Conservation (phyloP, 2,329 filamentous ascomycete genomes). For the Chaetomium globosum region DNA sequence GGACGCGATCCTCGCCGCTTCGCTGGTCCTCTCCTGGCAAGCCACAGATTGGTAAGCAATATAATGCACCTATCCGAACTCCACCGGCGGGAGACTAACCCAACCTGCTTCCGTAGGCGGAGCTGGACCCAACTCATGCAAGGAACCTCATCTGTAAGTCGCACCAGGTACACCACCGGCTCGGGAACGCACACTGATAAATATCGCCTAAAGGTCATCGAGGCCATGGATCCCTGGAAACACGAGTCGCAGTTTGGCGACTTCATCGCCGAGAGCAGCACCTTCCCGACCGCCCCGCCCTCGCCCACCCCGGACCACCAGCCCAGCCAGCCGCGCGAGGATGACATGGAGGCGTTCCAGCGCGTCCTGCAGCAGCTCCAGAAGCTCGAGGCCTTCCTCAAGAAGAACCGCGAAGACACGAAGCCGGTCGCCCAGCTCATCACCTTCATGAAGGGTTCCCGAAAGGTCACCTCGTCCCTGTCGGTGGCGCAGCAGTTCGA, state of each 20-base stretch:
- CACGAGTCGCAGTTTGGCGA: constrained; percentile 84
- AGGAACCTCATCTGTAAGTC: constrained; percentile 80
- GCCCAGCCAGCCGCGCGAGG: constrained; percentile 65
- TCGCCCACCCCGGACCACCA: constrained; percentile 65
- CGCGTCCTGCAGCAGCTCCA: constrained; percentile 67
- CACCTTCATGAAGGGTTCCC: constrained; percentile 71
- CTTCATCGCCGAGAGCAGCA: constrained; percentile 78
- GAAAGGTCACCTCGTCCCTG: constrained; percentile 69
- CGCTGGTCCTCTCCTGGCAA: constrained; percentile 92
- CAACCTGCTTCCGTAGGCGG: constrained; percentile 61
- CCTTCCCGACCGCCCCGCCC: constrained; percentile 67
- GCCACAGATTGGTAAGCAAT: constrained; percentile 85
- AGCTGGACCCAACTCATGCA: constrained; percentile 93
- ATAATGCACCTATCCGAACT: constrained; percentile 39
- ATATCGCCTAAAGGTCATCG: constrained; percentile 66
- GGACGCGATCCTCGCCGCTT: constrained; percentile 88
- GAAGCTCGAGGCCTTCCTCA: constrained; percentile 68
- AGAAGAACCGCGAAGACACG: constrained; percentile 69
- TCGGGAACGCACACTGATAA: constrained; percentile 28
- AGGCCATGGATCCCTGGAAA: constrained; percentile 89
- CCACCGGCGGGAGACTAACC: constrained; percentile 43
- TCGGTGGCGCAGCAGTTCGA: constrained; percentile 85
- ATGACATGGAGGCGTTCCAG: constrained; percentile 70
- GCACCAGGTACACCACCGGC: not conserved
- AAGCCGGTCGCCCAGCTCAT: constrained; percentile 70